phyloP scores from a whole-genome alignment of 768 basidiomycete species.

The Phylloporus sp. region DNA sequence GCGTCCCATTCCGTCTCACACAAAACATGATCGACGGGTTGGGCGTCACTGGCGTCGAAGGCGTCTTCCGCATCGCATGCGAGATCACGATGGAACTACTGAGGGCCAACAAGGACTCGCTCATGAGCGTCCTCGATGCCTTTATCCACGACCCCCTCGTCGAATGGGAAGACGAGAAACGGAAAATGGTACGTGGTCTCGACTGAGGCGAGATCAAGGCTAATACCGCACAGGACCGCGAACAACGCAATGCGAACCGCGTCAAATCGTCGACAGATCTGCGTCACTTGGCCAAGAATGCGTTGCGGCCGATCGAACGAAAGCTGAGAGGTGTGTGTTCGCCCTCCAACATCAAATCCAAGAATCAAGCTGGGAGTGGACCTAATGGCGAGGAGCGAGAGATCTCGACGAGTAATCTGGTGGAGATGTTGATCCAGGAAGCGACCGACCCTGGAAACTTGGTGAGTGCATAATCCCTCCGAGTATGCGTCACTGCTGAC shows the following conservation, averaged over 20 bases:
- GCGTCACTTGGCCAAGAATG: conserved; percentile 63
- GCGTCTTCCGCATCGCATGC: conserved; percentile 86
- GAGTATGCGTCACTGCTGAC: conserved; percentile 1
- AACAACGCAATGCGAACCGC: conserved; percentile 41
- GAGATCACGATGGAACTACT: conserved; percentile 87
- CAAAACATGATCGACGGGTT: conserved; percentile 91
- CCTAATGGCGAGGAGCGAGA: conserved; percentile 33
- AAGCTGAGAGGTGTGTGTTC: conserved; percentile 76
- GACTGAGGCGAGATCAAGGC: not conserved
- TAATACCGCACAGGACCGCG: conserved; percentile 39
- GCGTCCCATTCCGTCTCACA: conserved; percentile 92
- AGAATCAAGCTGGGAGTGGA: conserved; percentile 26
- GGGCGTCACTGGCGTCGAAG: conserved; percentile 92
- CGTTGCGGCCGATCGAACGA: conserved; percentile 75
- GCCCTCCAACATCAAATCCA: conserved; percentile 42
- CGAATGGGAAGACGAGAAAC: conserved; percentile 88
- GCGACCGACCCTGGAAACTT: conserved; percentile 73
- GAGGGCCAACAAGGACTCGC: conserved; percentile 84
- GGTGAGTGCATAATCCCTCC: conserved; percentile 36
- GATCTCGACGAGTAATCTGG: conserved; percentile 79
- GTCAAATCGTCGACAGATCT: conserved; percentile 54
- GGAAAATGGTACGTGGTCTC: conserved; percentile 47
- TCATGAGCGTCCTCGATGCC: conserved; percentile 94
- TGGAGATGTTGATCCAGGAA: conserved; percentile 88
- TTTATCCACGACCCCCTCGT: conserved; percentile 96